These are phyloP conservation scores for Colletotrichum kahawae DNA, from an alignment of 2,329 filamentous ascomycete species.

Conservation along the genomic window DNA sequence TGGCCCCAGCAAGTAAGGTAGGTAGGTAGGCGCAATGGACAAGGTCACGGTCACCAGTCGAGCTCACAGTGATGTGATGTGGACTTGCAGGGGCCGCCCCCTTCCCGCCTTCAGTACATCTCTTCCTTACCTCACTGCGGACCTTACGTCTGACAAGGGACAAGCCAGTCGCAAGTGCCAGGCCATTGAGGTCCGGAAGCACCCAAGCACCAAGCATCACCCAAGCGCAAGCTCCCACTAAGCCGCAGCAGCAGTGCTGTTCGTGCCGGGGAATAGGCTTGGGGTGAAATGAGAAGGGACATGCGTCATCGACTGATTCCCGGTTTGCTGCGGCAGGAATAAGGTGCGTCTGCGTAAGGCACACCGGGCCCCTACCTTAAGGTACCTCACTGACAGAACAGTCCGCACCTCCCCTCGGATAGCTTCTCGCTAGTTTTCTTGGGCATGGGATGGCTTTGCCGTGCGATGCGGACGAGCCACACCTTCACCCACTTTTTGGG, in stretches of 20 bases:
- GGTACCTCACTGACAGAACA: neutral
- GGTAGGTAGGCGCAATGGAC: neutral
- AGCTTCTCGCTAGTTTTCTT: neutral
- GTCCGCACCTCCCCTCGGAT: neutral
- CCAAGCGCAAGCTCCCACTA: constrained; percentile 10
- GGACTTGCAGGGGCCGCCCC: constrained; percentile 22
- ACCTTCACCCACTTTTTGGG: constrained; percentile 2
- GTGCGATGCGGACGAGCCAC: constrained; percentile 18
- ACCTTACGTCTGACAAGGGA: constrained; percentile 22
- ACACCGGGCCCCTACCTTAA: neutral
- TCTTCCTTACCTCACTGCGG: neutral
- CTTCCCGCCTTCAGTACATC: neutral
- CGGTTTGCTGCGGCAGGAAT: constrained; percentile 22
- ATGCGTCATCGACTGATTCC: constrained; percentile 24
- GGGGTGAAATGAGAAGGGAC: constrained; percentile 10
- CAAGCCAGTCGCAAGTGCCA: constrained; percentile 12
- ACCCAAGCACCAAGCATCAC: constrained; percentile 5
- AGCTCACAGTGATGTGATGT: constrained; percentile 24
- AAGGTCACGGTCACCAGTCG: constrained; percentile 4
- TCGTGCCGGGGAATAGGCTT: constrained; percentile 9
- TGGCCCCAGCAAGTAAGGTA: neutral
- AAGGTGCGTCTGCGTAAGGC: neutral
- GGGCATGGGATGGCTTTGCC: constrained; percentile 8
- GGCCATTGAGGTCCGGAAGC: constrained; percentile 7
- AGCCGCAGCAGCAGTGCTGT: neutral